These are phyloP conservation scores for Abortiporus biennis DNA, from an alignment of 1,284 basidiomycete species.

Conservation along the genomic window DNA sequence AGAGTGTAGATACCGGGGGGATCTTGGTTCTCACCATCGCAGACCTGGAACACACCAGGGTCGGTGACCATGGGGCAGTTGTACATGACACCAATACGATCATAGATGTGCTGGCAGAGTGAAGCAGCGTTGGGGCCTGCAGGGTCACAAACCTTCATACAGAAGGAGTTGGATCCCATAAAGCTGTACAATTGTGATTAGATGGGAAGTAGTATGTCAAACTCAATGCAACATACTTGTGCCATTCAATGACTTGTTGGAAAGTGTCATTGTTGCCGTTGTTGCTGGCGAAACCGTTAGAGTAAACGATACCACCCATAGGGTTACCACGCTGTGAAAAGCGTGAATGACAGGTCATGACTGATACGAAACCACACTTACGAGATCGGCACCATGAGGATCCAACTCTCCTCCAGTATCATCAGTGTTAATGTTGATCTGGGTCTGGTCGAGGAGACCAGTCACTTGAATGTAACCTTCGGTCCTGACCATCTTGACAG, in stretches of 20 bases:
- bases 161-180: conserved; percentile 41
- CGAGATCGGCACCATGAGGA: conserved; percentile 38
- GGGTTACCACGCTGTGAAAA: conserved; percentile 39
- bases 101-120: conserved; percentile 41
- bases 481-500: conserved; percentile 61
- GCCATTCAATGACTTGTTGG: conserved; percentile 39
- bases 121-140: conserved; percentile 30
- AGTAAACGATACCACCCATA: conserved; percentile 45
- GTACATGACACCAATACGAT: conserved; percentile 44
- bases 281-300: conserved; percentile 34
- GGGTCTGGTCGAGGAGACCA: conserved; percentile 57
- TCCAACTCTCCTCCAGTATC: conserved; percentile 71
- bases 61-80: conserved; percentile 39
- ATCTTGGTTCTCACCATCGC: conserved; percentile 57
- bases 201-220: background rate
- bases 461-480: conserved; percentile 60
- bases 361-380: conserved; percentile 12
- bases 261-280: conserved; percentile 28
- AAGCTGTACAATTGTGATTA: conserved; percentile 26
- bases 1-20: conserved; percentile 49
- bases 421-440: conserved; percentile 43
- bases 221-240: conserved; percentile 29
- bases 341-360: background rate
- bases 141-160: conserved; percentile 50
- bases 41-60: conserved; percentile 35